Conservation (phyloP, 2,329 filamentous ascomycete species). For the Malbranchea cinnamomea region DNA sequence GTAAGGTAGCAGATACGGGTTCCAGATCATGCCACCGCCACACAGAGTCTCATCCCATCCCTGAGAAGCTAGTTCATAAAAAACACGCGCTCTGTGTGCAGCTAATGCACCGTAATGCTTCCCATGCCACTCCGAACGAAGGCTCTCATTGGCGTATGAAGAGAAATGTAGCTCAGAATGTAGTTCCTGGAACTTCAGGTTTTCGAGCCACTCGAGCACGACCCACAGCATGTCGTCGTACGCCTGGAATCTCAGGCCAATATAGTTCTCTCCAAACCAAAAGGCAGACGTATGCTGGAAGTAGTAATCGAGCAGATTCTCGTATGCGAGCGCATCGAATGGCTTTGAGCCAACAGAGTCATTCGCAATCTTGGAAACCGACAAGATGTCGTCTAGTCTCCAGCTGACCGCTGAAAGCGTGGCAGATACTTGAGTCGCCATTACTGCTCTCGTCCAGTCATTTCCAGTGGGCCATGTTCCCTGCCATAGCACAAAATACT, state of each 20-base stretch:
- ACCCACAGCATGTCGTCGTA: slow-evolving; percentile 96
- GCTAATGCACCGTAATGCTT: slow-evolving; percentile 60
- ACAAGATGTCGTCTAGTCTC: slow-evolving; percentile 29
- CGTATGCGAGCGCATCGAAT: slow-evolving; percentile 36
- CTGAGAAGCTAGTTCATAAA: slow-evolving; percentile 63
- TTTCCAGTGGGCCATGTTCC: slow-evolving; percentile 76
- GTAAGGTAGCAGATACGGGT: slow-evolving; percentile 62
- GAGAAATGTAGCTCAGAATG: slow-evolving; percentile 51
- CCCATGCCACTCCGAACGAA: slow-evolving; percentile 50
- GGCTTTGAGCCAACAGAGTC: slow-evolving; percentile 8
- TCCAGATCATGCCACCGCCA: slow-evolving; percentile 83
- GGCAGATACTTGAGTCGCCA: slow-evolving; percentile 64
- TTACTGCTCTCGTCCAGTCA: slow-evolving; percentile 85
- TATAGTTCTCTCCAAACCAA: slow-evolving; percentile 75
- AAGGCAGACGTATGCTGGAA: slow-evolving; percentile 63
- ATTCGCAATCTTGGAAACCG: slow-evolving; percentile 14
- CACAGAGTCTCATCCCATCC: slow-evolving; percentile 78
- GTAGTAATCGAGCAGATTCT: slow-evolving; percentile 71
- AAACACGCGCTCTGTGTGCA: slow-evolving; percentile 67
- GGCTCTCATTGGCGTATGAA: slow-evolving; percentile 11
- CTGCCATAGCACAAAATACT: slow-evolving; percentile 61
- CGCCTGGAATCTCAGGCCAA: slow-evolving; percentile 60
- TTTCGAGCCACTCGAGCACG: slow-evolving; percentile 78
- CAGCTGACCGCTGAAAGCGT: slow-evolving; percentile 55
- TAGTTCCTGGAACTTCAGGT: slow-evolving; percentile 57